These are phyloP conservation scores for Clarireedia sp. DNA, from an alignment of 2,329 filamentous ascomycete species.

Conservation along the genomic window DNA sequence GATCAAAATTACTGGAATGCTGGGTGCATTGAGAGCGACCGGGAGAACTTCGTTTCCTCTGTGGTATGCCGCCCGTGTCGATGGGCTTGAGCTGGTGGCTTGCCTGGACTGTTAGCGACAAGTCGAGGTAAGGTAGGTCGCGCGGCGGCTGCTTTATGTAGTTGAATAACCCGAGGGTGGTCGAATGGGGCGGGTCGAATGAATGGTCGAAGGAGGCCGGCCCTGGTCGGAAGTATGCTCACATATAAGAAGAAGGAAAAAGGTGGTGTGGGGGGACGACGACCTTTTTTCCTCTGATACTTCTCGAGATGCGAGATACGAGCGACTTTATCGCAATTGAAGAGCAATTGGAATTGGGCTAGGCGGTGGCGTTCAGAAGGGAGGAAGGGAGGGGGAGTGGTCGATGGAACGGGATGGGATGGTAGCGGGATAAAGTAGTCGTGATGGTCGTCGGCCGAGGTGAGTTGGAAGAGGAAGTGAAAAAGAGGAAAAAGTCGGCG, in stretches of 20 bases:
- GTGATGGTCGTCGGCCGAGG: not conserved
- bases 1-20: conserved; percentile 7
- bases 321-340: not conserved
- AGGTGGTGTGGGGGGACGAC: not conserved
- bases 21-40: conserved; percentile 5
- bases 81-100: not conserved
- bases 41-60: not conserved
- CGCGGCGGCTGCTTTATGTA: not conserved
- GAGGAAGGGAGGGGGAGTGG: not conserved
- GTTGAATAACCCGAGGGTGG: not conserved
- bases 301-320: not conserved
- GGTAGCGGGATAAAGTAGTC: not conserved
- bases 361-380: not conserved
- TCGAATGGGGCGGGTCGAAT: not conserved
- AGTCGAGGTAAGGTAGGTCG: not conserved
- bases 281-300: not conserved
- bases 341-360: not conserved
- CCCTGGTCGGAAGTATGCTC: conserved; percentile 2
- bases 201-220: not conserved
- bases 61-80: not conserved
- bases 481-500: not conserved
- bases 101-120: not conserved
- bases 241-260: not conserved
- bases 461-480: not conserved
- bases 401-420: not conserved